Conservation (phyloP, 805 yeast species). For the Monosporozyma servazzii region DNA sequence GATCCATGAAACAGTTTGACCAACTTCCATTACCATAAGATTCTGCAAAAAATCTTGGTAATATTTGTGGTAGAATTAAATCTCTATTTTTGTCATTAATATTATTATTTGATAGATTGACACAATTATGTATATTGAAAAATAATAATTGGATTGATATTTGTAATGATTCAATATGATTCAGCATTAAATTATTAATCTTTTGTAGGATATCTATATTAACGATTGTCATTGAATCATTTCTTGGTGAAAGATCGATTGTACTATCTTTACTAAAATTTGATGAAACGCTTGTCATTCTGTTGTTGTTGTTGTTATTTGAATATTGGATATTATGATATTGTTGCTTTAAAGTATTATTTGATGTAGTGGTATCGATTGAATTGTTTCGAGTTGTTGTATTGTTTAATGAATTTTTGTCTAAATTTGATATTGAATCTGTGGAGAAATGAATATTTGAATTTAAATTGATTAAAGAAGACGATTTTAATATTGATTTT, state of each 20-base stretch:
- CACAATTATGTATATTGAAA: constrained; percentile 16
- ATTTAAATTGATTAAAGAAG: neutral
- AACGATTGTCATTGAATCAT: neutral
- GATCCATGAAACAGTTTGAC: constrained; percentile 49
- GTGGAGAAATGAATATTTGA: neutral
- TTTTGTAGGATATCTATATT: neutral
- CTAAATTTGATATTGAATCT: neutral
- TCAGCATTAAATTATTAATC: constrained; percentile 12
- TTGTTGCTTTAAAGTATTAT: neutral
- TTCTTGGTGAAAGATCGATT: neutral
- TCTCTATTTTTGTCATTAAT: constrained; percentile 7
- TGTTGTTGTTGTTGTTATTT: neutral
- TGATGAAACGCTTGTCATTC: neutral
- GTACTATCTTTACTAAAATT: neutral
- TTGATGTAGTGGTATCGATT: neutral
- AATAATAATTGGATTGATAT: constrained; percentile 25
- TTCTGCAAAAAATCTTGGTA: constrained; percentile 60
- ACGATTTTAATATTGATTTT: neutral
- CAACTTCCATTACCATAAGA: constrained; percentile 73
- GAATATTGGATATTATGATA: neutral
- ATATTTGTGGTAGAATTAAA: constrained; percentile 47
- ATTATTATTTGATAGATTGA: constrained; percentile 12
- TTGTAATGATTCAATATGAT: constrained; percentile 23
- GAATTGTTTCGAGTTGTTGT: neutral
- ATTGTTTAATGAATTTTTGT: neutral